A percentile compares a stretch with the other conserved stretches of the same genome.
Evolutionary conservation across 768 basidiomycete genomes (phyloP).

Genomic region (Psilocybe subaeruginosa): DNA sequence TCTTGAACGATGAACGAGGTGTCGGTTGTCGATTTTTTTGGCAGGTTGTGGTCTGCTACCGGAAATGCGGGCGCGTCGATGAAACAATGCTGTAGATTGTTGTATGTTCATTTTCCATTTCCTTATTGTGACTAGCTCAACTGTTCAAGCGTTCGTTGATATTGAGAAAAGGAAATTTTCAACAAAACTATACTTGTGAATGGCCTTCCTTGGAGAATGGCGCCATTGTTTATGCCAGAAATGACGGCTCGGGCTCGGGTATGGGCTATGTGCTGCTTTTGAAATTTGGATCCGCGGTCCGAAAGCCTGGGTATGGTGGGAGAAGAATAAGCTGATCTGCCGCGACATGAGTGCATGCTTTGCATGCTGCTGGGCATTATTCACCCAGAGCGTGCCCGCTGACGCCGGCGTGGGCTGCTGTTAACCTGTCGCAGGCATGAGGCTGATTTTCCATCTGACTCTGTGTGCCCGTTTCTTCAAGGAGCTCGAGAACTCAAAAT

Average conservation of each 20-base stretch:
- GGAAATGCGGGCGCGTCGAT: slow-evolving; percentile 4
- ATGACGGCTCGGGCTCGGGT: not conserved
- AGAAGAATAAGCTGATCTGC: not conserved
- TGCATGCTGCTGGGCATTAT: not conserved
- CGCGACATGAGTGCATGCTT: not conserved
- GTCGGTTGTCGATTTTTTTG: not conserved
- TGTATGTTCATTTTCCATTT: slow-evolving; percentile 1
- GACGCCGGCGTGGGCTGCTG: not conserved
- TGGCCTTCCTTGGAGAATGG: not conserved
- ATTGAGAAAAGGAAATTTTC: slow-evolving; percentile 7
- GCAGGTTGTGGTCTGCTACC: not conserved
- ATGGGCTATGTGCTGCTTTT: not conserved
- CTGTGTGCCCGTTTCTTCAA: not conserved
- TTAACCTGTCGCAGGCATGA: not conserved
- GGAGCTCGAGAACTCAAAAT: not conserved
- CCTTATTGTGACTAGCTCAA: not conserved
- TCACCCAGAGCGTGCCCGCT: not conserved
- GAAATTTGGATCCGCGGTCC: not conserved
- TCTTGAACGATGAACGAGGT: no score
- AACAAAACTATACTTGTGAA: not conserved
- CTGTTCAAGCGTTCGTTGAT: not conserved
- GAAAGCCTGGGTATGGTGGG: not conserved
- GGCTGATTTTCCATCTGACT: not conserved
- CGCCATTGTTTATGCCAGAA: not conserved
- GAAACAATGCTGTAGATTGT: slow-evolving; percentile 5